These are phyloP conservation scores for Chlorella sp. DNA, from an alignment of 139 green algal genomes.

Conservation along the genomic window DNA sequence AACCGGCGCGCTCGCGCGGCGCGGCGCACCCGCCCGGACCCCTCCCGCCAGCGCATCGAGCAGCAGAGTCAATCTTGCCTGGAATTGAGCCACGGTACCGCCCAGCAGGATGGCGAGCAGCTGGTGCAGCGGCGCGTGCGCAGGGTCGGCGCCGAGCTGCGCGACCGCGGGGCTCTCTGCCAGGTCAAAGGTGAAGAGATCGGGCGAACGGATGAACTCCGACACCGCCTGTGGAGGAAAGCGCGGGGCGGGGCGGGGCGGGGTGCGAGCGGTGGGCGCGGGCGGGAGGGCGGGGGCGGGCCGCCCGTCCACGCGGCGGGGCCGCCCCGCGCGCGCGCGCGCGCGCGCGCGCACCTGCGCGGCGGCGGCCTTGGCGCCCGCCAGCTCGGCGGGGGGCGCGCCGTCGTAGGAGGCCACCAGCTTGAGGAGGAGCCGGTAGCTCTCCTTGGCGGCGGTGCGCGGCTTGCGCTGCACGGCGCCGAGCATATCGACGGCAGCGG, in stretches of 20 bases:
- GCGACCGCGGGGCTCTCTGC: constrained; percentile 28
- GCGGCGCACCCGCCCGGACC: too few relatives aligned
- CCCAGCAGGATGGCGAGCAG: constrained; percentile 36
- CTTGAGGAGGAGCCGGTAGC: constrained; percentile 35
- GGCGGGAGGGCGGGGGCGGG: too few relatives aligned
- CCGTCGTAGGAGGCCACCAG: constrained; percentile 42
- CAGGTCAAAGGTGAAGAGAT: constrained; percentile 45
- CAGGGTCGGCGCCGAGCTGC: not conserved
- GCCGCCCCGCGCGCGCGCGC: too few relatives aligned
- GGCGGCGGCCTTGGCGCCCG: constrained; percentile 1
- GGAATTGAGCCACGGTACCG: constrained; percentile 21
- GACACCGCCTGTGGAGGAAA: constrained; percentile 26
- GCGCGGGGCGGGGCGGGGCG: too few relatives aligned
- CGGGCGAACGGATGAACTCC: constrained; percentile 34
- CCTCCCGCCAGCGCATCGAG: too few relatives aligned
- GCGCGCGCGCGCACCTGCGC: too few relatives aligned
- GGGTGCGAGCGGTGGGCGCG: too few relatives aligned
- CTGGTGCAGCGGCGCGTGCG: constrained; percentile 25
- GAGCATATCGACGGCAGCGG: constrained; percentile 35
- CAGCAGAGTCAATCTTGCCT: too few relatives aligned
- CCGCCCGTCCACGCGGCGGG: too few relatives aligned
- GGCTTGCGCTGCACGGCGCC: constrained; percentile 32
- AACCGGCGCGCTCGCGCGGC: too few relatives aligned
- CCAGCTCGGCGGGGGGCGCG: constrained; percentile 16
- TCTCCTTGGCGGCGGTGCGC: constrained; percentile 42